Evolutionary conservation across 768 basidiomycete species (phyloP).

Genomic region (Amanita jacksonii): DNA sequence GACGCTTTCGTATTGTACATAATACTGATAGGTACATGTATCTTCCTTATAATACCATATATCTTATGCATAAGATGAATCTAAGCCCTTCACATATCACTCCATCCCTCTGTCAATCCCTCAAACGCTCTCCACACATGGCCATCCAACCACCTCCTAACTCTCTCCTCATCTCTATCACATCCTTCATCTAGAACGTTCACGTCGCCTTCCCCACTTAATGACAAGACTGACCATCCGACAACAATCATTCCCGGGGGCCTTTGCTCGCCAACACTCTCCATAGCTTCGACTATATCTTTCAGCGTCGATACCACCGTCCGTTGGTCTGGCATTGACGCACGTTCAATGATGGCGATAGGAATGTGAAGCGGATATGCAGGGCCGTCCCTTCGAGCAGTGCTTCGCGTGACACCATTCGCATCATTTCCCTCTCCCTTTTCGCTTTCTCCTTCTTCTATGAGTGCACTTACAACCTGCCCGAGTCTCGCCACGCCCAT

Average conservation of each 20-base stretch:
- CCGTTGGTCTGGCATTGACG: conserved; percentile 90
- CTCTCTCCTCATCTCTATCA: conserved; percentile 32
- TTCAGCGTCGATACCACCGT: conserved; percentile 70
- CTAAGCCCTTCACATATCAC: conserved; percentile 14
- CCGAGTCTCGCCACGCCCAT: conserved; percentile 91
- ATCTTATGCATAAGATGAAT: too few species aligned
- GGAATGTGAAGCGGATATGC: conserved; percentile 72
- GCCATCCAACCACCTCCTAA: conserved; percentile 54
- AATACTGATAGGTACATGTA: too few species aligned
- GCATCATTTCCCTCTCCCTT: too few species aligned
- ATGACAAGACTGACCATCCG: conserved; percentile 81
- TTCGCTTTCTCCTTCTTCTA: conserved; percentile 11
- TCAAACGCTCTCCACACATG: conserved; percentile 52
- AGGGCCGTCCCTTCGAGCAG: conserved; percentile 25
- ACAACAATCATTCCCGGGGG: conserved; percentile 96
- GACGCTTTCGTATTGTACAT: background rate
- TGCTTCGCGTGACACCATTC: too few species aligned
- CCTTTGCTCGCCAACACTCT: conserved; percentile 72
- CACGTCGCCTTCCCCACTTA: conserved; percentile 67
- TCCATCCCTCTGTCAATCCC: conserved; percentile 43
- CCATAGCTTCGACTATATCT: conserved; percentile 61
- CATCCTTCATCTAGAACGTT: conserved; percentile 49
- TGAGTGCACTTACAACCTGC: conserved; percentile 59
- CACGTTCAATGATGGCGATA: conserved; percentile 90
- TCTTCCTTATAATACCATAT: too few species aligned